Percentiles rank a stretch among this genome's conserved stretches.
Evolutionary conservation across 495 filamentous ascomycete species (phyloP).

Genomic region (Penicillium canariense): DNA sequence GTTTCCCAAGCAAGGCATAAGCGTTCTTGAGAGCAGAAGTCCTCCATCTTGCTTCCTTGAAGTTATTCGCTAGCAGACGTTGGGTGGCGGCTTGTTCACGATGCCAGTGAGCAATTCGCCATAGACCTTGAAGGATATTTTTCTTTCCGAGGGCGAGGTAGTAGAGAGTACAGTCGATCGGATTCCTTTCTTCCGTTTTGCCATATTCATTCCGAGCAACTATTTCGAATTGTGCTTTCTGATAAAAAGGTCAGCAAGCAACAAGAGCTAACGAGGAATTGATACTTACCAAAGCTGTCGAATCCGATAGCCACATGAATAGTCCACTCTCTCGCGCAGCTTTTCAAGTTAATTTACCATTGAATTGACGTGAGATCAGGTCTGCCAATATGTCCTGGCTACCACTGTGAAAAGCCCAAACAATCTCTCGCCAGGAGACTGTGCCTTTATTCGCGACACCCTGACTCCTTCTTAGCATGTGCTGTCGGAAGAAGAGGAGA

Average conservation of each 20-base stretch:
- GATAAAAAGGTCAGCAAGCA: conserved; percentile 22
- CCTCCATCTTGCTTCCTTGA: conserved; percentile 80
- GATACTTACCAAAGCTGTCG: conserved; percentile 65
- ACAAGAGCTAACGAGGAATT: neutral
- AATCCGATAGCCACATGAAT: conserved; percentile 91
- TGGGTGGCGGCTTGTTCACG: conserved; percentile 78
- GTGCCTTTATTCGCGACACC: conserved; percentile 58
- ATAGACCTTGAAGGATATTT: conserved; percentile 83
- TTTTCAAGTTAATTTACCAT: conserved; percentile 76
- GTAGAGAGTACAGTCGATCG: conserved; percentile 88
- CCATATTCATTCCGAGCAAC: conserved; percentile 93
- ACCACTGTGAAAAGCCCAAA: conserved; percentile 88
- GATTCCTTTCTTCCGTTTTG: conserved; percentile 81
- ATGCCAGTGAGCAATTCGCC: conserved; percentile 93
- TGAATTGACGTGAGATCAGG: conserved; percentile 77
- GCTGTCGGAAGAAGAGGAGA: conserved; percentile 84
- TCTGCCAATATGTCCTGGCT: conserved; percentile 93
- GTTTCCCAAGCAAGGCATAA: conserved; percentile 90
- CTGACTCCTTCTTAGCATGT: conserved; percentile 67
- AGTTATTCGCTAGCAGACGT: conserved; percentile 79
- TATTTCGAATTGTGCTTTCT: conserved; percentile 80
- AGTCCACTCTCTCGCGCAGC: conserved; percentile 83
- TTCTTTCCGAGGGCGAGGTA: conserved; percentile 94
- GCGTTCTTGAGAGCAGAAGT: conserved; percentile 94
- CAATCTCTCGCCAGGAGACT: conserved; percentile 89